phyloP scores from a whole-genome alignment of 352 stramenopile genomes.

The Lagenidium giganteum region DNA sequence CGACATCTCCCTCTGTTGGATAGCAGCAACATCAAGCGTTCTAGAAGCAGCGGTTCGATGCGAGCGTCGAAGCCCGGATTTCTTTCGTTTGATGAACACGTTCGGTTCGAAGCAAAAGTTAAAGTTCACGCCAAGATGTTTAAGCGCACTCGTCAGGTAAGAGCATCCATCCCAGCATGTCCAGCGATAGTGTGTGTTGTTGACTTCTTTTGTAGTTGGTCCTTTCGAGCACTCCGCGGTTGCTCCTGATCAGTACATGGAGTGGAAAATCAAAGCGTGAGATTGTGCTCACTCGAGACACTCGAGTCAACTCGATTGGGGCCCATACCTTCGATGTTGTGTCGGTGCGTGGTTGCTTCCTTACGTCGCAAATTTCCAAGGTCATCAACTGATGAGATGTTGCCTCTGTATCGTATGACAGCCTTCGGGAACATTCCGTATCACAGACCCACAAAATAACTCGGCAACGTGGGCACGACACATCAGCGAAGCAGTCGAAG shows the following conservation, averaged over 20 bases:
- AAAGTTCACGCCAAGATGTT: constrained; percentile 66
- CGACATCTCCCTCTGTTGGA: too few relatives aligned
- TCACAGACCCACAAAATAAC: constrained; percentile 36
- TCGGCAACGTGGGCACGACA: constrained; percentile 38
- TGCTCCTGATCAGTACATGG: constrained; percentile 47
- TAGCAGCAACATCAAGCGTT: too few relatives aligned
- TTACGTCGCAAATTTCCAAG: too few relatives aligned
- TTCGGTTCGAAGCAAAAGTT: constrained; percentile 49
- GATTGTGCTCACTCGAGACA: constrained; percentile 35
- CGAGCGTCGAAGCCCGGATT: constrained; percentile 31
- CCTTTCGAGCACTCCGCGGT: constrained; percentile 43
- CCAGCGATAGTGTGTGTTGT: not conserved
- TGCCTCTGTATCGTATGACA: too few relatives aligned
- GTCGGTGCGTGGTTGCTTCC: constrained; percentile 47
- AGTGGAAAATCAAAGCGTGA: constrained; percentile 51
- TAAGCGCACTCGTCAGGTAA: constrained; percentile 55
- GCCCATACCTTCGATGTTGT: constrained; percentile 61
- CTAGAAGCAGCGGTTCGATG: constrained; percentile 41
- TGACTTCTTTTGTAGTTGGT: too few relatives aligned
- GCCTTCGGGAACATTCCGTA: constrained; percentile 37
- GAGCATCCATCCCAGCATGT: not conserved
- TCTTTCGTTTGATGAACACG: constrained; percentile 43
- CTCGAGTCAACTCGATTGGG: constrained; percentile 52
- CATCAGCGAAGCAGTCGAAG: constrained; percentile 20
- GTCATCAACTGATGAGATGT: too few relatives aligned